phyloP scores from a whole-genome alignment of 2,329 filamentous ascomycete genomes.

The Orbilia ellipsospora region DNA sequence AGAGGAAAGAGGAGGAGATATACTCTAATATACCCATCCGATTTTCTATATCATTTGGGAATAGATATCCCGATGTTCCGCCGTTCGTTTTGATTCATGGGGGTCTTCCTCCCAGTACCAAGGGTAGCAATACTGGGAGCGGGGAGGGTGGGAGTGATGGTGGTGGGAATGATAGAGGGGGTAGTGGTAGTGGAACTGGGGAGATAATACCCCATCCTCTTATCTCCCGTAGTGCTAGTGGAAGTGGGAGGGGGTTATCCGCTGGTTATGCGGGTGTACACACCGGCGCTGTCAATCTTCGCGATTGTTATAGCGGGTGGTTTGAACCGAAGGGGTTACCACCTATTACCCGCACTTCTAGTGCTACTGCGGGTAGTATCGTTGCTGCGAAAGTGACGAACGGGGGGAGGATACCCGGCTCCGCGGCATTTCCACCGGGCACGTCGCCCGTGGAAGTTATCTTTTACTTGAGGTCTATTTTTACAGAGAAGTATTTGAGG shows the following conservation, averaged over 20 bases:
- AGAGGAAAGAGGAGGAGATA: neutral
- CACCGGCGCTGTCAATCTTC: slow-evolving; percentile 32
- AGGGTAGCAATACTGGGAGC: neutral
- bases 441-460: slow-evolving; percentile 45
- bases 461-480: slow-evolving; percentile 28
- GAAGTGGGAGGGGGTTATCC: slow-evolving; percentile 9
- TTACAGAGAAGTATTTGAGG: slow-evolving; percentile 38
- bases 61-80: slow-evolving; percentile 31
- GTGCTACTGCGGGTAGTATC: neutral
- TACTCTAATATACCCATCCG: slow-evolving; percentile 36
- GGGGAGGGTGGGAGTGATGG: neutral
- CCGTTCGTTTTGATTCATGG: slow-evolving; percentile 40
- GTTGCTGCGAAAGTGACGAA: neutral
- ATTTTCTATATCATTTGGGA: slow-evolving; percentile 42
- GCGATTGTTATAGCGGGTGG: slow-evolving; percentile 32
- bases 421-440: slow-evolving; percentile 10
- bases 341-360: too few relatives aligned
- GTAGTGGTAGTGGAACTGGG: neutral
- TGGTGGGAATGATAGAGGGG: neutral
- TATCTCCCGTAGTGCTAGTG: neutral
- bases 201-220: slow-evolving; percentile 18
- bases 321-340: slow-evolving; percentile 28
- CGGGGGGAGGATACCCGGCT: neutral
- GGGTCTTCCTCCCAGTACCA: neutral
- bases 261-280: slow-evolving; percentile 41